phyloP scores from a whole-genome alignment of 345 rosid species.

The Jatropha curcas region DNA sequence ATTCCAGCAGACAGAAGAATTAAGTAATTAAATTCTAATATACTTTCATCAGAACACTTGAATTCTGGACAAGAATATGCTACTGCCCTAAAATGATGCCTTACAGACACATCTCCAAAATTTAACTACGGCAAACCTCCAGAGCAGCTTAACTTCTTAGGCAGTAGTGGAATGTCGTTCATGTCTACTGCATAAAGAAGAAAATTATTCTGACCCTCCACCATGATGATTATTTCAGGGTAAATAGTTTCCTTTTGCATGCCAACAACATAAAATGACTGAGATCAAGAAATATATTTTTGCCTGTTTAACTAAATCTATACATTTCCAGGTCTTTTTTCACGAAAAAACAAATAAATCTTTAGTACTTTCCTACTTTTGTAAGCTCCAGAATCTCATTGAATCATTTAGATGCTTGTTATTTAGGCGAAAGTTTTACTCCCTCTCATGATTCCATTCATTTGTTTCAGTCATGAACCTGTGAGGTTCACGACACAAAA shows the following conservation, averaged over 20 bases:
- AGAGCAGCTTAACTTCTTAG: background rate
- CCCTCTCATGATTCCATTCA: no score
- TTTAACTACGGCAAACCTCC: no score
- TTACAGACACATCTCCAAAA: no score
- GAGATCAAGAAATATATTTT: background rate
- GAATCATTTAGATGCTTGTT: background rate
- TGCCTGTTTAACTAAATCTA: no score
- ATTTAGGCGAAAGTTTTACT: background rate
- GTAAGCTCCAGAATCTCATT: background rate
- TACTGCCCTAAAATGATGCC: no score
- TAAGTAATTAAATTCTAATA: no score
- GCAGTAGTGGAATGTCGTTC: background rate
- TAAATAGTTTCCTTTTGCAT: background rate
- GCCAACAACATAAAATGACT: background rate
- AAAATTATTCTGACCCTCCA: background rate
- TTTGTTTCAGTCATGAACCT: no score
- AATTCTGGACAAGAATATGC: no score
- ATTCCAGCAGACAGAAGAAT: background rate
- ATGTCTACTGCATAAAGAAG: no score
- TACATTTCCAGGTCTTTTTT: background rate
- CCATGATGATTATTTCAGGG: background rate
- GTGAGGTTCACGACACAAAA: background rate
- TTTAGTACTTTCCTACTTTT: background rate
- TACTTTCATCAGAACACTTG: no score
- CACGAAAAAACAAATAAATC: background rate